Base-by-base conservation (phyloP, 345 rosid genomes). In the Gossypium thurberi region DNA sequence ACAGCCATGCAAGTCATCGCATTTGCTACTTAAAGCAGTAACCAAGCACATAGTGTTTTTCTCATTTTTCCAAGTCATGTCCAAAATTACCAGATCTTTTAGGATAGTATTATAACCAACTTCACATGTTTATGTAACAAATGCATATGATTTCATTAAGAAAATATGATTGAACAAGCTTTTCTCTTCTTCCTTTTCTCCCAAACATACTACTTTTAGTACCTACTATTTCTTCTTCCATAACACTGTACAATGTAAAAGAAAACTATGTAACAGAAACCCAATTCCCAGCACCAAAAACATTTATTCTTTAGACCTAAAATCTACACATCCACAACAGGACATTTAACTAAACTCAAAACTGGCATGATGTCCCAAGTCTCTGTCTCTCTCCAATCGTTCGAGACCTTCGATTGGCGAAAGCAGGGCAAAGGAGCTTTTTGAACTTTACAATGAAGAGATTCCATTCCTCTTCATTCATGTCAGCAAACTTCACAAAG, bases 331-430 rank as follows among this genome's bases (percentile, higher is more conserved):
- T 33, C 40, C 40, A 33, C 37, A 51, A 23, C 69, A 59, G 47
- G 53, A 26, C 46, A 53, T 28, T 40, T 40, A 40, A 26, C 58
- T 56, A 33, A 76, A 65, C 70, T 90, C 97, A 92, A 95, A 95
- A 92, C 90, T 91, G 92, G 90, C 99, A 92, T 6, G 99, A 95
- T 56, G 97, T 92, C 28, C 99, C 99, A n/a, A 95, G 94, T 87
- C 98, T 92, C 89, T 72, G 95, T 51, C 86, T 86, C 91, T 84
- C 91, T 52, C 91, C 91, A 65, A 80, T 10, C 15, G 90, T 85
- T 51, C 83, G 83, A 3, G 89, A 87, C 81, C 89, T 91, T 28
- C 97, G 88, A 56, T 82, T 84, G 0, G 77, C 86, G 50, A 91
- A 92, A 65, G 91, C 98, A 10, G 93, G 94, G 55, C 65, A 48